Evolutionary conservation across 768 basidiomycete genomes (phyloP).

Genomic region (Inosperma sp.): DNA sequence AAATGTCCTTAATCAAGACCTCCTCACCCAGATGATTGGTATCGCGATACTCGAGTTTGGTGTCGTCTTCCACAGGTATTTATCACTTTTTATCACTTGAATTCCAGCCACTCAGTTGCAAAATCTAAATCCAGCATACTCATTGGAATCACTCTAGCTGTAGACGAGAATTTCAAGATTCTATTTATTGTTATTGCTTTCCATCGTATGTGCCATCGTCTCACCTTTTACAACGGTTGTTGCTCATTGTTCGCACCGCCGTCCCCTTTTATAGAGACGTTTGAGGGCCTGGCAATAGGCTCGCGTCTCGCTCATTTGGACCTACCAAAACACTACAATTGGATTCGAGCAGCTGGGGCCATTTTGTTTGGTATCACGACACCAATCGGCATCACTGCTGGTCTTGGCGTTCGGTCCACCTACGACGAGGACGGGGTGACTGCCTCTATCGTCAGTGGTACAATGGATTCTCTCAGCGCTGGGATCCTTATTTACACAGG

Average conservation of each 20-base stretch:
- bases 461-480: too few relatives aligned
- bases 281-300: conserved; percentile 92
- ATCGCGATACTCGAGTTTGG: conserved; percentile 83
- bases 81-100: not conserved
- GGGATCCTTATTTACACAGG: too few relatives aligned
- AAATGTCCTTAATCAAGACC: conserved; percentile 34
- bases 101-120: conserved; percentile 3
- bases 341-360: conserved; percentile 56
- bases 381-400: conserved; percentile 83
- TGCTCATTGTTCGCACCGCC: conserved; percentile 46
- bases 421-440: conserved; percentile 79
- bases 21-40: conserved; percentile 72
- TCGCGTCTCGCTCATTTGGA: conserved; percentile 77
- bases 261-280: too few relatives aligned
- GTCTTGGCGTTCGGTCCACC: conserved; percentile 65
- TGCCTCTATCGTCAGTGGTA: conserved; percentile 78
- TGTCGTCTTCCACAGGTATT: too few relatives aligned
- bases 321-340: conserved; percentile 50
- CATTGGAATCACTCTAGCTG: too few relatives aligned
- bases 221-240: not conserved
- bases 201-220: conserved; percentile 63
- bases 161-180: too few relatives aligned
- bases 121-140: conserved; percentile 57
- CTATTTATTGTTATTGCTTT: too few relatives aligned
- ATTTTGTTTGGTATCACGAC: conserved; percentile 71